Conservation (phyloP, 371 early-diverging fungal species). For the Enteropsectra breve region DNA sequence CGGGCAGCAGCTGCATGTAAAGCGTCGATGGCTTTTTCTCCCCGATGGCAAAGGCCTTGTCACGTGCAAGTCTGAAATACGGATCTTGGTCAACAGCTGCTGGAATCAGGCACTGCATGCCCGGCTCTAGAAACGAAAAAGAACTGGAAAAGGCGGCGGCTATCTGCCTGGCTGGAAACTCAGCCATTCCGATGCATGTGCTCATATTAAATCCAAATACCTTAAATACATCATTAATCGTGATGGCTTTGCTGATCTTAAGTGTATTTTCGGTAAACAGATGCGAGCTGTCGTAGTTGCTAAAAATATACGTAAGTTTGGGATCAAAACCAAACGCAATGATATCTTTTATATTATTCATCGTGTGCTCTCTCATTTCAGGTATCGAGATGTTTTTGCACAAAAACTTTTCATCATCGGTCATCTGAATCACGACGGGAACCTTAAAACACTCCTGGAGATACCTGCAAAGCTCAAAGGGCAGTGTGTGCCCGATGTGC, state of each 20-base stretch:
- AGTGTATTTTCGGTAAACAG: conserved; percentile 59
- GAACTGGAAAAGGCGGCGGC: conserved; percentile 55
- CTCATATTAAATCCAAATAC: conserved; percentile 55
- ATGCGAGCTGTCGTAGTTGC: conserved; percentile 79
- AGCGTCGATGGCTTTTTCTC: conserved; percentile 86
- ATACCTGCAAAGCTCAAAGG: conserved; percentile 91
- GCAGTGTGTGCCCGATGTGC: conserved; percentile 96
- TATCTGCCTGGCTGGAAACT: conserved; percentile 57
- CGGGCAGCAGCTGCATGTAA: conserved; percentile 90
- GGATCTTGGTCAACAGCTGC: conserved; percentile 99
- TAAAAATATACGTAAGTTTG: conserved; percentile 93
- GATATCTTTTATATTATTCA: conserved; percentile 85
- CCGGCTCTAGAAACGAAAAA: conserved; percentile 60
- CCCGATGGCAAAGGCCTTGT: conserved; percentile 80
- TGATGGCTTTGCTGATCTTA: conserved; percentile 50
- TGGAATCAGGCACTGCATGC: conserved; percentile 88
- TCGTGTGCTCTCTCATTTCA: conserved; percentile 69
- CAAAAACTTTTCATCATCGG: conserved; percentile 98
- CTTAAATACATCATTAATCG: conserved; percentile 54
- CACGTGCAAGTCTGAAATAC: conserved; percentile 94
- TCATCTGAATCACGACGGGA: conserved; percentile 90
- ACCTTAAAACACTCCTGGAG: conserved; percentile 89
- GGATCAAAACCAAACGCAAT: conserved; percentile 93
- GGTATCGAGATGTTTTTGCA: conserved; percentile 78
- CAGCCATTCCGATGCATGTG: conserved; percentile 52